These are phyloP conservation scores for Thielaviopsis punctulata DNA, from an alignment of 2,329 filamentous ascomycete species.

Conservation along the genomic window DNA sequence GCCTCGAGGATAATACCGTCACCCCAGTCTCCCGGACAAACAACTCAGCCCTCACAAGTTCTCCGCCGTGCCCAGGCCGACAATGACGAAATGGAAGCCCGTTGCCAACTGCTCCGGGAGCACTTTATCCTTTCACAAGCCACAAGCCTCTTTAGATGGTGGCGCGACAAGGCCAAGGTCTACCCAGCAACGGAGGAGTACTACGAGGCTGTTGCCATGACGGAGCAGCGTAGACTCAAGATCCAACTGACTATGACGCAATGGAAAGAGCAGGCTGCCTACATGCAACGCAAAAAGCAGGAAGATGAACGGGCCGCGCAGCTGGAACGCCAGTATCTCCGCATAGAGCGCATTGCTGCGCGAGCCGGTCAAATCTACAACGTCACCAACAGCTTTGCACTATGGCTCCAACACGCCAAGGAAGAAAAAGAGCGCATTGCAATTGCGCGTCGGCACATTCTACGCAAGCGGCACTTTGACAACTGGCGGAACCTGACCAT, in stretches of 20 bases:
- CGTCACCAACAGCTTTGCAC: constrained; percentile 26
- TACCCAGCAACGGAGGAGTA: constrained; percentile 9
- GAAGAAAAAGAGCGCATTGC: constrained; percentile 50
- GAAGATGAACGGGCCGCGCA: constrained; percentile 7
- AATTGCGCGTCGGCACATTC: constrained; percentile 50
- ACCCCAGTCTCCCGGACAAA: constrained; percentile 8
- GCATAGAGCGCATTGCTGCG: constrained; percentile 24
- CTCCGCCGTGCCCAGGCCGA: constrained; percentile 5
- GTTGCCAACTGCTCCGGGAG: constrained; percentile 1
- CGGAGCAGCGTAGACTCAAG: constrained; percentile 1
- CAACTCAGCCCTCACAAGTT: constrained; percentile 11
- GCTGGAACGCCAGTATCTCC: constrained; percentile 7
- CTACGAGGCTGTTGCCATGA: constrained; percentile 10
- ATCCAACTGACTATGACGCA: constrained; percentile 9
- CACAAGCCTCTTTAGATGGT: constrained; percentile 10
- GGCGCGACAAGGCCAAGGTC: constrained; percentile 9
- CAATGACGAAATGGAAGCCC: constrained; percentile 11
- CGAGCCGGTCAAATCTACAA: constrained; percentile 50
- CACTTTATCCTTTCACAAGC: constrained; percentile 1
- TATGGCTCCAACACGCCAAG: constrained; percentile 47
- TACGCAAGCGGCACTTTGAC: constrained; percentile 31
- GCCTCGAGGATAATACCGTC: background rate
- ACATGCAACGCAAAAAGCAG: constrained; percentile 4
- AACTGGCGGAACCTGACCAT: constrained; percentile 14
- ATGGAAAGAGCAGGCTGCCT: constrained; percentile 6